phyloP scores from a whole-genome alignment of 225 moss, liverwort and hornwort species.

The Climacium dendroides region DNA sequence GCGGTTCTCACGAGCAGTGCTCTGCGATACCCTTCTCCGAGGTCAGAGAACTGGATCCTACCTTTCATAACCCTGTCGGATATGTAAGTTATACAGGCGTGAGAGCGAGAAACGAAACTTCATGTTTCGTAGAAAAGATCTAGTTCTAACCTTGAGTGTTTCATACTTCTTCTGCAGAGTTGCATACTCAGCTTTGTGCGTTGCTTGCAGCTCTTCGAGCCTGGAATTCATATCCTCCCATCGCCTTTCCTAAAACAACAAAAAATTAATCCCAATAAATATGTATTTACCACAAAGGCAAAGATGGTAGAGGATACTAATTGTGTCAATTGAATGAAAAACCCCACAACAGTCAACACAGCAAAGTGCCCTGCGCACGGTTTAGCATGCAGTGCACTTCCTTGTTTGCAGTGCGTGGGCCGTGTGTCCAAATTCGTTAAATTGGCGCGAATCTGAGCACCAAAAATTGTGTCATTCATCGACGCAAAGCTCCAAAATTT shows the following conservation, averaged over 20 bases:
- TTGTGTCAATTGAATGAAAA: neutral
- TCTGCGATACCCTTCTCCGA: neutral
- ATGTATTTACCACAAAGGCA: neutral
- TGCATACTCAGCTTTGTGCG: slow-evolving; percentile 25
- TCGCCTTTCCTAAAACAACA: slow-evolving; percentile 29
- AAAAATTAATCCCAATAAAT: neutral
- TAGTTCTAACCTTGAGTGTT: slow-evolving; percentile 15
- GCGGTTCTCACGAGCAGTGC: slow-evolving; percentile 30
- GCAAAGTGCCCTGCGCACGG: neutral
- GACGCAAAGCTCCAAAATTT: neutral
- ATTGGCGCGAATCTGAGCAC: neutral
- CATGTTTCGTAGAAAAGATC: neutral
- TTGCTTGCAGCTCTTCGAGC: slow-evolving; percentile 34
- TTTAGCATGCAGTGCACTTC: neutral
- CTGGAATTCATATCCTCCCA: slow-evolving; percentile 33
- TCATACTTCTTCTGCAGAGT: slow-evolving; percentile 42
- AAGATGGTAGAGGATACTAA: neutral
- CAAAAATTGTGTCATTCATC: neutral
- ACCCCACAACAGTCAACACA: neutral
- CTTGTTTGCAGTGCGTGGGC: neutral
- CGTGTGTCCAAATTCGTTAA: neutral
- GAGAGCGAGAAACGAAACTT: neutral
- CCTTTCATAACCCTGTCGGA: neutral
- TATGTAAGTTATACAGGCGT: neutral
- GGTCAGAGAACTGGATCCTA: neutral